Base-by-base conservation (phyloP, 192 early-diverging fungal species). In the Dissophora globulifera region DNA sequence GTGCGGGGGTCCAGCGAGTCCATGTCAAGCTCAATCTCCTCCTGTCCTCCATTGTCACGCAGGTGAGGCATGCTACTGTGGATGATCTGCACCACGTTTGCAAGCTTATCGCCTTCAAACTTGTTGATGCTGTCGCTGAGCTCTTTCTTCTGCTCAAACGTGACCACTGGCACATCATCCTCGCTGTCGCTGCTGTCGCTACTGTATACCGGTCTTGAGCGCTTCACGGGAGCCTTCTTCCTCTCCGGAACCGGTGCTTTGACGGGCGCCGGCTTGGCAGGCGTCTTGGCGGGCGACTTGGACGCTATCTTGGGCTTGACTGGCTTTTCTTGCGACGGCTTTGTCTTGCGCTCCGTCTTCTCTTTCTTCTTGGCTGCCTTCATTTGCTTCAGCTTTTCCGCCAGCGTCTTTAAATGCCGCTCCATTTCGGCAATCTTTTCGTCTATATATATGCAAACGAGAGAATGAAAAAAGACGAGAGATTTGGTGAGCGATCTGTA, bases 11-110 rank as follows among this genome's bases (percentile, higher is more conserved):
- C 92, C 45, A 98, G 79, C 0, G 93, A 84, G 63, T 96, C 95
- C 78, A 99, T 98, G 61, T 99, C 97, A 58, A 99, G 83, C 74
- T 98, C 96, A 61, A 98, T 95, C 72, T 98, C 96, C 33, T 93
- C 92, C 50, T 92, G 87, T 7, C 84, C 87, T 23, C 82, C 80
- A 49, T 57, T 69, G 15, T 66, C 62, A 27, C 54, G 48, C 85
- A 80, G 67, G 40, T 86, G 81, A 33, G 91, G 86, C 79, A 87
- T 85, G 40, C 79, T 85, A 59, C 57, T 85, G 53, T 86, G 88
- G 55, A 96, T 93, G 51, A 96, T 93, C 41, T 86, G 81, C 45
- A 92, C 87, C 6, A 94, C 91, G 29, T 82, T 79, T 8, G 84
- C 83, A 32, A 93, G 80, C 62, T 90, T 78, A n/a, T 93, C 89